Conservation (phyloP, 306 rosid species). For the peach (Prunus persica) region DNA sequence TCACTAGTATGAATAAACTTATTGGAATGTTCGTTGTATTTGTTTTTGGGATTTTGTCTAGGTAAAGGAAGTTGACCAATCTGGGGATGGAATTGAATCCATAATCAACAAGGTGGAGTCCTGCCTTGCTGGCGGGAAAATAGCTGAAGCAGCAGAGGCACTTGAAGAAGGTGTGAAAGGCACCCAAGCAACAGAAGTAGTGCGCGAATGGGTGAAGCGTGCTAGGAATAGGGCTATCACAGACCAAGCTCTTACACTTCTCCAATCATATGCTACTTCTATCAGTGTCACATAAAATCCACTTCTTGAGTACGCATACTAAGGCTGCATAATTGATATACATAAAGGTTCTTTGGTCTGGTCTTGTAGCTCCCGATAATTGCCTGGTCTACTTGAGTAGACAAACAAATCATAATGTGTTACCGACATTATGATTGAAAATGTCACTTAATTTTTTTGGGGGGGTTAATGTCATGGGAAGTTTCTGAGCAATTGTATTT, state of each 20-base stretch:
- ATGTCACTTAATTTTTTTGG: slow-evolving; percentile 16
- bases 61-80: slow-evolving; percentile 72
- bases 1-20: slow-evolving; percentile 11
- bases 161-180: slow-evolving; percentile 83
- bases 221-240: slow-evolving; percentile 93
- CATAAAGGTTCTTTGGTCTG: slow-evolving; percentile 22
- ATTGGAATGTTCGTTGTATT: slow-evolving; percentile 11
- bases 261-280: slow-evolving; percentile 79
- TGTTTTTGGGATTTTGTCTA: slow-evolving; percentile 34
- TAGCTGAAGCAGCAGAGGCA: slow-evolving; percentile 77
- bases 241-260: slow-evolving; percentile 84
- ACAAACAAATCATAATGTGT: slow-evolving; percentile 24
- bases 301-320: slow-evolving; percentile 18
- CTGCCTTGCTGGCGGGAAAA: slow-evolving; percentile 81
- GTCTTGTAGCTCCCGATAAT: slow-evolving; percentile 13
- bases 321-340: slow-evolving; percentile 3
- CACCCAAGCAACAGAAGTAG: slow-evolving; percentile 71
- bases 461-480: slow-evolving; percentile 24
- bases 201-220: slow-evolving; percentile 63
- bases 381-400: background rate
- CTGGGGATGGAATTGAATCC: slow-evolving; percentile 88
- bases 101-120: slow-evolving; percentile 70
- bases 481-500: slow-evolving; percentile 22
- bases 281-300: slow-evolving; percentile 51
- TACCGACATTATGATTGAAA: slow-evolving; percentile 21